Conservation (phyloP, 805 yeast species). For the Candida endomychidarum region DNA sequence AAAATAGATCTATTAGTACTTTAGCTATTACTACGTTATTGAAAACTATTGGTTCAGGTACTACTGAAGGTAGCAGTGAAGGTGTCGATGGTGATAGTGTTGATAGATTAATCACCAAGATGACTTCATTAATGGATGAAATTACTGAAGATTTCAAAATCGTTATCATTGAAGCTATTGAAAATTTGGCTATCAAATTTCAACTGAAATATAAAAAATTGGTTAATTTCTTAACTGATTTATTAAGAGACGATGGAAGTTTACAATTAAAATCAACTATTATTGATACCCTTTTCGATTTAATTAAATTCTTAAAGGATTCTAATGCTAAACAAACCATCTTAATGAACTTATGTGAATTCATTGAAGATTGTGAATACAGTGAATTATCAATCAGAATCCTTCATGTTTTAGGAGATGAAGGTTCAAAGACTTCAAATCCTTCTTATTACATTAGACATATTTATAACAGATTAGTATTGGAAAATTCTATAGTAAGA, state of each 20-base stretch:
- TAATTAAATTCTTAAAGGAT: constrained; percentile 80
- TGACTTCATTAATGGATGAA: constrained; percentile 86
- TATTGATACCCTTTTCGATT: constrained; percentile 89
- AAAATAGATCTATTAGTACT: constrained; percentile 90
- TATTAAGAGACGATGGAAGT: constrained; percentile 89
- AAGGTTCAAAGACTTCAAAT: constrained; percentile 83
- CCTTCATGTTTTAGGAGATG: constrained; percentile 86
- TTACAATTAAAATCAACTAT: constrained; percentile 80
- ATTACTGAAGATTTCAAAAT: constrained; percentile 94
- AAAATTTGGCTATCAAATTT: constrained; percentile 88
- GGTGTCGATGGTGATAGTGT: constrained; percentile 55
- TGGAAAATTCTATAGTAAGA: constrained; percentile 92
- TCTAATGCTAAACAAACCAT: constrained; percentile 73
- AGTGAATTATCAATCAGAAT: constrained; percentile 93
- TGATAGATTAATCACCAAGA: constrained; percentile 83
- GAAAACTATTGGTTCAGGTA: constrained; percentile 84
- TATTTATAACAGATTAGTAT: constrained; percentile 93
- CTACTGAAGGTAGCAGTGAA: constrained; percentile 21
- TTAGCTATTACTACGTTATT: constrained; percentile 94
- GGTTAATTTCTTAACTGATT: constrained; percentile 77
- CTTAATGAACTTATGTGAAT: constrained; percentile 87
- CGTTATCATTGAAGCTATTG: constrained; percentile 92
- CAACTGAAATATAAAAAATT: constrained; percentile 85
- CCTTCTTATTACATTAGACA: constrained; percentile 93
- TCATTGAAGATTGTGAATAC: constrained; percentile 96